Evolutionary conservation across 306 rosid genomes (phyloP), one percentile per base, ranked within the genome.

Genomic region (Vicia faba): DNA sequence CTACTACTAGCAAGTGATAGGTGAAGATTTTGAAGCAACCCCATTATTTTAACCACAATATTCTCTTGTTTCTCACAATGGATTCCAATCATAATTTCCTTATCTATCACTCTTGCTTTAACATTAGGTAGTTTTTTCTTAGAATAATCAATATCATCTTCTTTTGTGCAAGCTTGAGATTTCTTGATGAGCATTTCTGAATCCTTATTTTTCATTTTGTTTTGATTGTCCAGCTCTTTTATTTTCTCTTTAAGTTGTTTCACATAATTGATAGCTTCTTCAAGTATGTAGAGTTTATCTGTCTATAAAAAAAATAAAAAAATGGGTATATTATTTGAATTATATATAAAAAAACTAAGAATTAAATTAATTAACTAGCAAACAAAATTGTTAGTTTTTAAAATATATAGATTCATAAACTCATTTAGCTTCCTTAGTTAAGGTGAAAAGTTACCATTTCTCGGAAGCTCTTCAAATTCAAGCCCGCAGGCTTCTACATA

Each of bases 11-110:
- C 59, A 38, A 69, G 68, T 63, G 70, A 62, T 7, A 76, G 76
- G 26, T 76, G 76, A 36, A 63, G 60, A 62, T 36, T 70, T 39
- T 76, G 61, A 36, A 76, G 80, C 46, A 63, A 62, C 2, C 45
- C 36, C 68, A 76, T 25, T 33, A 76, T 54, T 69, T 8, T 69
- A 13, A 69, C 51, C 62, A 69, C 62, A 70, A 70, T 63, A 19
- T 71, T 71, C 54, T 76, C 55, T 23, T 76, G 67, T 57, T 70
- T 76, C 56, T 70, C 56, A 64, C 76, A 76, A 29, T 63, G 53
- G 11, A 76, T 76, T 63, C 46, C 76, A 69, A 76, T 54, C 7
- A 76, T 66, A 49, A 76, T 56, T 56, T 76, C 72, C 13, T 70
- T 76, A 31, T 63, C 67, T 35, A 63, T 1, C 3, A 70, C 62